phyloP scores from a whole-genome alignment of 2,329 filamentous ascomycete species.

The Ophidiomyces ophidiicola region DNA sequence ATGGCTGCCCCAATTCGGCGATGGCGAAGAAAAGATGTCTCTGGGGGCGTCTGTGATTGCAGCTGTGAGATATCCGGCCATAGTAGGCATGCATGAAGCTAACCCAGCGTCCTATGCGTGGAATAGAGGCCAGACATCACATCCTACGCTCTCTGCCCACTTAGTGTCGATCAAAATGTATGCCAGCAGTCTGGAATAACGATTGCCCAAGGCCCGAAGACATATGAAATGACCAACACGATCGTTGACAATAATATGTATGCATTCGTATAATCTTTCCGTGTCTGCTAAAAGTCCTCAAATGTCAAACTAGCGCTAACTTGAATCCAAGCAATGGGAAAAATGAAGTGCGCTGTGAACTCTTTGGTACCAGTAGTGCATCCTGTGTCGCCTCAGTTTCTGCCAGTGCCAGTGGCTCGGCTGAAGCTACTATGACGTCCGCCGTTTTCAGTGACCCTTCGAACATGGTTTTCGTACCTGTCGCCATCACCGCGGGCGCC shows the following conservation, averaged over 20 bases:
- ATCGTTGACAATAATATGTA: background rate
- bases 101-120: background rate
- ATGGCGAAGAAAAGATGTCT: background rate
- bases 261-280: background rate
- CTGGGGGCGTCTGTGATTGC: conserved; percentile 3
- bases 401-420: background rate
- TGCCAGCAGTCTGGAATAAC: background rate
- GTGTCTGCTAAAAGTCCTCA: background rate
- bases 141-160: background rate
- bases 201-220: conserved; percentile 6
- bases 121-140: conserved; percentile 5
- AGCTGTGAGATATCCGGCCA: too few relatives aligned
- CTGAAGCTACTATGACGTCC: background rate
- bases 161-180: background rate
- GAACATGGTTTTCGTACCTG: background rate
- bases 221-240: conserved; percentile 2
- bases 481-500: conserved; percentile 12
- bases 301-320: too few relatives aligned
- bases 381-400: background rate
- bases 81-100: background rate
- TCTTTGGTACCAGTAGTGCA: conserved; percentile 7
- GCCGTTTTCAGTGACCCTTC: background rate
- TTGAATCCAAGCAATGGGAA: background rate
- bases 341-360: conserved; percentile 2
- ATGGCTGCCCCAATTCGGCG: background rate